Evolutionary conservation across 2,329 filamentous ascomycete genomes (phyloP).

Genomic region (Grosmannia penicillata): DNA sequence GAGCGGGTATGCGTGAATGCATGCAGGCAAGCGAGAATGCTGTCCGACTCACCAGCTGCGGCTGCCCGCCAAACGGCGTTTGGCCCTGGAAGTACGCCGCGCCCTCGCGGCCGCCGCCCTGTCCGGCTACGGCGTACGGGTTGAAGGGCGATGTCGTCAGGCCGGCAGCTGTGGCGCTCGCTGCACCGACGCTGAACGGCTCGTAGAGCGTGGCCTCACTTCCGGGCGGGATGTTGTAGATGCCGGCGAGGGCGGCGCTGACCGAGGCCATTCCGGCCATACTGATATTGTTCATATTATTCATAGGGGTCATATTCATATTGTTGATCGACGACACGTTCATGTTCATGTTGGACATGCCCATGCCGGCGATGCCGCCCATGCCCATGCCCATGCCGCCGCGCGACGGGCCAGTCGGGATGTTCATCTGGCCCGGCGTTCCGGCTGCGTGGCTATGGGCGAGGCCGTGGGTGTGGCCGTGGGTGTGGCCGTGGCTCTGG

Average conservation of each 20-base stretch:
- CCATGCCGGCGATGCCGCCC: not conserved
- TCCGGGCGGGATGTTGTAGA: conserved; percentile 2
- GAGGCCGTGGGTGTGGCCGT: conserved; percentile 5
- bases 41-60: conserved; percentile 42
- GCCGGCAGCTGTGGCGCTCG: conserved; percentile 12
- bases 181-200: conserved; percentile 1
- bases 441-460: conserved; percentile 3
- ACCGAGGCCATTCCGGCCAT: not conserved
- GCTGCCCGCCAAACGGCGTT: conserved; percentile 31
- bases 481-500: too few relatives aligned
- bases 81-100: conserved; percentile 54
- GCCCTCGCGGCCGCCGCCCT: conserved; percentile 39
- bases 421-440: too few relatives aligned
- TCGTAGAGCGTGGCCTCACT: conserved; percentile 6
- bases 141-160: conserved; percentile 41
- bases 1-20: too few relatives aligned
- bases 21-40: not conserved
- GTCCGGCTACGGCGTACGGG: conserved; percentile 61
- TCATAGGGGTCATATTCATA: too few relatives aligned
- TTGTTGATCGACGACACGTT: too few relatives aligned
- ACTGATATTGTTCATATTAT: too few relatives aligned
- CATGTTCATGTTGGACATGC: not conserved
- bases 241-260: conserved; percentile 21
- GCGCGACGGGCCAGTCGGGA: conserved; percentile 9
- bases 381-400: not conserved